Base-by-base conservation (phyloP, 2,329 filamentous ascomycete species). In the Lasiodiplodia sp. region DNA sequence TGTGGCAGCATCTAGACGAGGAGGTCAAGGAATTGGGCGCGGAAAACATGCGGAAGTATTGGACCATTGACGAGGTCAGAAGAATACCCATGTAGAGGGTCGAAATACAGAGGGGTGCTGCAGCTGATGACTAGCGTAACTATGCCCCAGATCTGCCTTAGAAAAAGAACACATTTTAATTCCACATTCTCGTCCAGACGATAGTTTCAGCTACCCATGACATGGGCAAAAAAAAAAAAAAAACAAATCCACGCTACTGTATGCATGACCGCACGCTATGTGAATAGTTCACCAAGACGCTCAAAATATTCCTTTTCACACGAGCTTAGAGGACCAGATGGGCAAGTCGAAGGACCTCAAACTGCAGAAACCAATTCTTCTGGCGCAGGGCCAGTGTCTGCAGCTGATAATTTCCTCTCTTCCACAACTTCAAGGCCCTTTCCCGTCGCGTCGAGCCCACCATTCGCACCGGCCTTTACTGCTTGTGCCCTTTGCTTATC, bases 11-110 rank as follows among this genome's bases (percentile, higher is more conserved):
- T 84, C 81, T 97, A 70, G 92, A 96, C 74, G 90, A 94, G 73
- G 94, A 97, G 84, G 93, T 97, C 8, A 82, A 85, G 78, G 87
- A 91, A 72, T 79, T 97, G 38, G 88, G 90, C 2, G 93, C 93
- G 55, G 92, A 96, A 78, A 96, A 95, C 77, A 97, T 97, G 94
- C 86, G 92, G 73, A 88, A 85, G 79, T 94, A 92, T 79, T 97
- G 92, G 92, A 91, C 85, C 0, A 73, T 89, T 70, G 88, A 92
- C 57, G 94, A 97, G 84, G 89, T 97, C 79, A 83, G 80, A 77
- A 80, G 82, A 64, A 85, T 96, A 81, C 89, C 87, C 0, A 92
- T 94, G 82, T 94, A 73, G 21, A 11, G 18, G 37, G 10, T 11
- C 18, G 28, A 37, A 5, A 21, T 56, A 23, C 23, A 23, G 23